These are phyloP conservation scores for Rhizopogon rudus DNA, from an alignment of 768 basidiomycete species.

Conservation along the genomic window DNA sequence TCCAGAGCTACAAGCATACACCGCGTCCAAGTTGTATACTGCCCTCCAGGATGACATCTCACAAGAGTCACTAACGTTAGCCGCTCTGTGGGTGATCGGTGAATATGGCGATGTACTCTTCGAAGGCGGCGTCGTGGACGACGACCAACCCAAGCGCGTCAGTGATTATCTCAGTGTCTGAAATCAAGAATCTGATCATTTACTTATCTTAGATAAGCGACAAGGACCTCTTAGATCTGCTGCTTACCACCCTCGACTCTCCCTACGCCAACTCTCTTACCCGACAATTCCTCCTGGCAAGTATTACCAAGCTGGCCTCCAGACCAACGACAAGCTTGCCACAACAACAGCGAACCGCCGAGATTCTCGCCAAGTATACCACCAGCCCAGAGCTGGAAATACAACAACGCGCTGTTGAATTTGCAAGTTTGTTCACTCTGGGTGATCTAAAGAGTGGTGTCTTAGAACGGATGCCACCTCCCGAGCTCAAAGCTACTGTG, in stretches of 20 bases:
- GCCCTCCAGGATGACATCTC: conserved; percentile 90
- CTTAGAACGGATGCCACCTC: conserved; percentile 97
- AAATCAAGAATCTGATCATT: background rate
- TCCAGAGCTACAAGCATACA: conserved; percentile 94
- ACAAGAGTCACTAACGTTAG: conserved; percentile 91
- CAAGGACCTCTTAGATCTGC: conserved; percentile 78
- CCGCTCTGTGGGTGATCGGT: conserved; percentile 93
- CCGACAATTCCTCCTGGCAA: conserved; percentile 88
- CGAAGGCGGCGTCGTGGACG: conserved; percentile 78
- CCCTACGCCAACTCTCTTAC: conserved; percentile 91
- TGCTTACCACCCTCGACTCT: conserved; percentile 84
- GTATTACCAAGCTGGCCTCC: conserved; percentile 86
- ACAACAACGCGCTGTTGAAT: conserved; percentile 95
- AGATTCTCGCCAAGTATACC: conserved; percentile 75
- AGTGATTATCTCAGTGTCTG: conserved; percentile 11
- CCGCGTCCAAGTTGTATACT: conserved; percentile 84
- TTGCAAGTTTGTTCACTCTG: conserved; percentile 76
- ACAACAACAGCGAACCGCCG: conserved; percentile 77
- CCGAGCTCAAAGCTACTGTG: conserved; percentile 95
- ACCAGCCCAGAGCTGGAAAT: conserved; percentile 90
- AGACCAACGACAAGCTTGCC: conserved; percentile 59
- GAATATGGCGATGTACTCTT: conserved; percentile 92
- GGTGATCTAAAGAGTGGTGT: conserved; percentile 80
- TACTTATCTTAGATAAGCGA: conserved; percentile 55
- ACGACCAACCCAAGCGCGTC: conserved; percentile 69